Evolutionary conservation across 768 basidiomycete species (phyloP).

Genomic region (Pholiota microspora): DNA sequence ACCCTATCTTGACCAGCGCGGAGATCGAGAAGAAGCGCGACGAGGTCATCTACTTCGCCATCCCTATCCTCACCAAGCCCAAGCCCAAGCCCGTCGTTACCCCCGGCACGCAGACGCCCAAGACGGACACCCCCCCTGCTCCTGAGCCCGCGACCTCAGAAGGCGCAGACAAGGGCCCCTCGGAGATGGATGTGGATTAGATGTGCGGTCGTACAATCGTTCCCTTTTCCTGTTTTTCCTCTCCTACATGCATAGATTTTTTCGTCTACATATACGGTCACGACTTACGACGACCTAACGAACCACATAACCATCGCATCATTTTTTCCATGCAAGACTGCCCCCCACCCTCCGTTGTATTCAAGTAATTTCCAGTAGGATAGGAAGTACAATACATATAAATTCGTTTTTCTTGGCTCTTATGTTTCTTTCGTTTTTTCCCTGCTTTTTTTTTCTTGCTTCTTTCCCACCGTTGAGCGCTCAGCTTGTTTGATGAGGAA

Average conservation of each 20-base stretch:
- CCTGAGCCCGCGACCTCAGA: slow-evolving; percentile 28
- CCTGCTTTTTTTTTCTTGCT: neutral
- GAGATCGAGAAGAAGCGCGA: slow-evolving; percentile 92
- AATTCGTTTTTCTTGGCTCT: neutral
- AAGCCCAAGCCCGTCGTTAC: slow-evolving; percentile 84
- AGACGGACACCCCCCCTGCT: slow-evolving; percentile 42
- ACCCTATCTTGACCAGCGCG: slow-evolving; percentile 75
- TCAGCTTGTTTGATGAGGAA: neutral
- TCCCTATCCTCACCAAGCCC: slow-evolving; percentile 86
- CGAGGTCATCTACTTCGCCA: slow-evolving; percentile 86
- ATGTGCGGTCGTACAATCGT: slow-evolving; percentile 1
- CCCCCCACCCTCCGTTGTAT: neutral
- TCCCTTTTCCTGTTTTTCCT: neutral
- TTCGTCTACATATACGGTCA: neutral
- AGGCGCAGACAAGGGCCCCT: slow-evolving; percentile 40
- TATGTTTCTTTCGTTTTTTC: neutral
- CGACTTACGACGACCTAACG: neutral
- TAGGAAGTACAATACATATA: slow-evolving; percentile 1
- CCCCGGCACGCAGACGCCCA: slow-evolving; percentile 72
- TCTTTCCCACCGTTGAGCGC: neutral
- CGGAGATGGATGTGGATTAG: slow-evolving; percentile 87
- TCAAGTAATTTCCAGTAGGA: neutral
- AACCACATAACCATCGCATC: neutral
- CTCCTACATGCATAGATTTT: neutral
- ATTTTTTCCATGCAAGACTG: neutral